phyloP scores from a whole-genome alignment of 163 green algal genomes.

The Scenedesmus sp. region DNA sequence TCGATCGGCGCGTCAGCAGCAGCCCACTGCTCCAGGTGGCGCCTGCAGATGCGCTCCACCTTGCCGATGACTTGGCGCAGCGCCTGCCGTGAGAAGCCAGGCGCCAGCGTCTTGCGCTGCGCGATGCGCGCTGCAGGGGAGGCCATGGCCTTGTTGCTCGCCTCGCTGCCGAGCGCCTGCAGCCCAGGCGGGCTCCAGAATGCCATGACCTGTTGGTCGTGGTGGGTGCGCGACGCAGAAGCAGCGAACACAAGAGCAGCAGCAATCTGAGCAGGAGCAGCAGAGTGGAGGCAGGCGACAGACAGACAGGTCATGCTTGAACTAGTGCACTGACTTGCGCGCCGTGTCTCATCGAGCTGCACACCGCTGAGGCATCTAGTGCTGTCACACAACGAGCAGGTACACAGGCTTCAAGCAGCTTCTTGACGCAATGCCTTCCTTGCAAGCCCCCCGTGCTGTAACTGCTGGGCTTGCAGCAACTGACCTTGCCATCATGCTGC shows the following conservation, averaged over 20 bases:
- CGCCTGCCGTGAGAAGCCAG: constrained; percentile 15
- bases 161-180: constrained; percentile 4
- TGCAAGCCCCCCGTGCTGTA: not conserved
- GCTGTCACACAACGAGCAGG: not conserved
- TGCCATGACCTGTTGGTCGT: not conserved
- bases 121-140: not conserved
- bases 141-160: not conserved
- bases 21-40: constrained; percentile 15
- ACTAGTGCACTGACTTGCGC: too few relatives aligned
- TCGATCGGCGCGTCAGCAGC: not conserved
- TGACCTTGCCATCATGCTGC: constrained; percentile 36
- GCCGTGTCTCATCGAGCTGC: not conserved
- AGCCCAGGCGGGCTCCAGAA: not conserved
- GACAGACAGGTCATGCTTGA: not conserved
- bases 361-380: not conserved
- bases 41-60: not conserved
- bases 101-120: constrained; percentile 1
- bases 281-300: not conserved
- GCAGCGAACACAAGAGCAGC: not conserved
- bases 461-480: not conserved
- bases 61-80: not conserved
- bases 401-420: not conserved
- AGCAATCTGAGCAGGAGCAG: not conserved
- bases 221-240: not conserved
- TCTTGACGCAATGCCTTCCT: not conserved